Percentiles rank a stretch among this genome's conserved stretches.
These are phyloP conservation scores for Fraxinus pennsylvanica DNA, from an alignment of 257 asterid genomes.

Conservation along the genomic window DNA sequence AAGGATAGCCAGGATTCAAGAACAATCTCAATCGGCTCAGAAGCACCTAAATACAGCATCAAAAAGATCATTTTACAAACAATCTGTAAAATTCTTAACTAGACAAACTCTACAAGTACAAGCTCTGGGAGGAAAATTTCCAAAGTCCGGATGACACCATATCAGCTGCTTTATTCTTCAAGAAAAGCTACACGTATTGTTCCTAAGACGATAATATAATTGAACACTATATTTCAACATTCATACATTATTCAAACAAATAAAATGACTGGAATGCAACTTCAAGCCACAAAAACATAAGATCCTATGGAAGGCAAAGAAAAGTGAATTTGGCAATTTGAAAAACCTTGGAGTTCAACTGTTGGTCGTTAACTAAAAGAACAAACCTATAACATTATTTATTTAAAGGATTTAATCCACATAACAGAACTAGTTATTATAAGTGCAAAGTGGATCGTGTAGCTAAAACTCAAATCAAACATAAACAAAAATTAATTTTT, in stretches of 20 bases:
- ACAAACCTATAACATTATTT: neutral
- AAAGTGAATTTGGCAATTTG: neutral
- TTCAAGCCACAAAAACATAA: neutral
- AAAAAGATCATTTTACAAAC: constrained; percentile 18
- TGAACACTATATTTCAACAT: neutral
- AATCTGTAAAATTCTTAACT: constrained; percentile 14
- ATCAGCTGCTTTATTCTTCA: neutral
- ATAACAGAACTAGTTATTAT: neutral
- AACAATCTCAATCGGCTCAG: constrained; percentile 85
- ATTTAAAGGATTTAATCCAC: constrained; percentile 3
- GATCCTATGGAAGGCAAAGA: constrained; percentile 1
- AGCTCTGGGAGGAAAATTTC: neutral
- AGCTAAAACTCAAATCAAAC: neutral
- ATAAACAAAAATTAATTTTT: neutral
- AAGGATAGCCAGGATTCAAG: constrained; percentile 95
- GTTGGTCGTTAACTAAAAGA: neutral
- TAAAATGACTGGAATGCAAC: neutral
- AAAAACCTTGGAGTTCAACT: constrained; percentile 4
- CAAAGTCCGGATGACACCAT: neutral
- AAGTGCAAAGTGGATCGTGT: neutral
- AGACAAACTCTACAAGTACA: constrained; percentile 6
- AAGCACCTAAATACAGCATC: constrained; percentile 55
- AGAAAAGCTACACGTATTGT: neutral
- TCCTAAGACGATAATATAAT: neutral
- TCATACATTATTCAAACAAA: neutral